Conservation (phyloP, 2,329 filamentous ascomycete genomes). For the Talaromyces albobiverticillius region DNA sequence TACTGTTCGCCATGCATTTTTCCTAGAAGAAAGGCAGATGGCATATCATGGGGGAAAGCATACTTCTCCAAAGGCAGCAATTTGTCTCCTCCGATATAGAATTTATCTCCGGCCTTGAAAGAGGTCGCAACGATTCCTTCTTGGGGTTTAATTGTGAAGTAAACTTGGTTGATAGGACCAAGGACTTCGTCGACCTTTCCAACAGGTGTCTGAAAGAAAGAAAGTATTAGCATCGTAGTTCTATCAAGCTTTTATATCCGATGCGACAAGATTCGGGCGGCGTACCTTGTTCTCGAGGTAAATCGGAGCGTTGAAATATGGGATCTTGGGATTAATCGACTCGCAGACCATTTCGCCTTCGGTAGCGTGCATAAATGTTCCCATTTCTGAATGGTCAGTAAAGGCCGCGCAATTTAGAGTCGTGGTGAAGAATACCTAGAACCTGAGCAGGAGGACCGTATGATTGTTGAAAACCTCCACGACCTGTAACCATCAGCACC, state of each 20-base stretch:
- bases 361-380: constrained; percentile 87
- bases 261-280: background rate
- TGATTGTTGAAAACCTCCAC: constrained; percentile 61
- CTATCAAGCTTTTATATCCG: background rate
- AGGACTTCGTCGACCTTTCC: constrained; percentile 98
- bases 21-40: background rate
- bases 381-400: constrained; percentile 71
- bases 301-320: constrained; percentile 98
- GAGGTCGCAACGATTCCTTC: constrained; percentile 93
- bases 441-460: constrained; percentile 63
- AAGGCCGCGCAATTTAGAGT: background rate
- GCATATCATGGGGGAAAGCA: constrained; percentile 16
- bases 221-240: background rate
- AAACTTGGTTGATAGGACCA: constrained; percentile 95
- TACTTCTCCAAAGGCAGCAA: constrained; percentile 85
- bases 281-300: constrained; percentile 95
- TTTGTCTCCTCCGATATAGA: constrained; percentile 94
- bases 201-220: constrained; percentile 64
- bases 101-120: constrained; percentile 96
- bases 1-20: background rate
- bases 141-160: constrained; percentile 96
- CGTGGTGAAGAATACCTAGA: constrained; percentile 43
- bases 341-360: constrained; percentile 98
- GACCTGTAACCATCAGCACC: constrained; percentile 42
- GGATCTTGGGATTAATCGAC: constrained; percentile 90